A percentile compares a stretch with the other conserved stretches of the same genome.
Conservation (phyloP, 495 filamentous ascomycete species). For the Trichoderma gamsii region DNA sequence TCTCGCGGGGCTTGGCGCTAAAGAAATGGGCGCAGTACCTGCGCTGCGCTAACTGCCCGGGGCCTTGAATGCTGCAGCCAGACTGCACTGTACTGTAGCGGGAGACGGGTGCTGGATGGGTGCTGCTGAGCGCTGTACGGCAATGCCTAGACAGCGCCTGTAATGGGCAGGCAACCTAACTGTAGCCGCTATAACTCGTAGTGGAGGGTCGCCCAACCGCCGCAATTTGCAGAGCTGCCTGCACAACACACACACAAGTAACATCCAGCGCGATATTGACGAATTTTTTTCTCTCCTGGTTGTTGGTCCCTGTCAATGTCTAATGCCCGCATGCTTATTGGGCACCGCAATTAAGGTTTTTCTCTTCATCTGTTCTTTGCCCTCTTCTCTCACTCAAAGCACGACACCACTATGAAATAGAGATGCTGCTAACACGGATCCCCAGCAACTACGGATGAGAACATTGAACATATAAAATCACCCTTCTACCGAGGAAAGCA, state of each 20-base stretch:
- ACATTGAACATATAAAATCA: no score
- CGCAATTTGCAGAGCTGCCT: neutral
- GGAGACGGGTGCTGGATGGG: neutral
- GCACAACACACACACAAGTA: neutral
- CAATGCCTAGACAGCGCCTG: neutral
- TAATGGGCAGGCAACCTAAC: neutral
- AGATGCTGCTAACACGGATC: neutral
- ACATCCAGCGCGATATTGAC: neutral
- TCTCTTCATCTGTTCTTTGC: neutral
- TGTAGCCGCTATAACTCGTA: neutral
- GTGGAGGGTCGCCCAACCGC: neutral
- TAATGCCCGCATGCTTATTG: neutral
- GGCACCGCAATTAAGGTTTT: neutral
- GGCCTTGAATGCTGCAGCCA: neutral
- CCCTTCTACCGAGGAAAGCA: no score
- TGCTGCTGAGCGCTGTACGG: neutral
- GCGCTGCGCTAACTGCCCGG: neutral
- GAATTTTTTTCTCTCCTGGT: neutral
- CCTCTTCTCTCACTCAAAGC: neutral
- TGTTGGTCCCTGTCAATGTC: neutral
- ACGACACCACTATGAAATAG: neutral
- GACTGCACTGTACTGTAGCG: neutral
- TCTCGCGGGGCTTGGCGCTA: neutral
- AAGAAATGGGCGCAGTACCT: neutral
- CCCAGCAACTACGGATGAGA: no score